These are phyloP conservation scores for Nemania bipapillata DNA, from an alignment of 2,329 filamentous ascomycete genomes.

Conservation along the genomic window DNA sequence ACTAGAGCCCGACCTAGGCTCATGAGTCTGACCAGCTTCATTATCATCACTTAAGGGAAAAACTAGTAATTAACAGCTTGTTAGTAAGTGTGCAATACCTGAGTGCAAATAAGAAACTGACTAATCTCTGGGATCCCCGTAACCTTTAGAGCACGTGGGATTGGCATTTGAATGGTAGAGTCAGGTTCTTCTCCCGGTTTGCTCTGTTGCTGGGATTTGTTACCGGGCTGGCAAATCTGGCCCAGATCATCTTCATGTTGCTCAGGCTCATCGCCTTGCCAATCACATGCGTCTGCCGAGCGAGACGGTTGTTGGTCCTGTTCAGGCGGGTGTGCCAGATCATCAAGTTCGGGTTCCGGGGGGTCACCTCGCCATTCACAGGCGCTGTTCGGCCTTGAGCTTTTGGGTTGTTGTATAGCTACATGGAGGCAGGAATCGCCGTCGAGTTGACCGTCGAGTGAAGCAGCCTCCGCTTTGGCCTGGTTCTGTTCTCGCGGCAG, in stretches of 20 bases:
- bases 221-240: constrained; percentile 2
- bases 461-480: constrained; percentile 31
- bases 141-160: constrained; percentile 2
- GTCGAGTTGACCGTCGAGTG: constrained; percentile 28
- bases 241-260: constrained; percentile 28
- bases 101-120: neutral
- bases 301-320: constrained; percentile 25
- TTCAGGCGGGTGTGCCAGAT: constrained; percentile 41
- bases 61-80: neutral
- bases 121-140: constrained; percentile 12
- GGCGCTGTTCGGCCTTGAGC: constrained; percentile 23
- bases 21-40: neutral
- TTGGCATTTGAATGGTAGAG: constrained; percentile 18
- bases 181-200: constrained; percentile 12
- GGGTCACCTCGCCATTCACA: constrained; percentile 47
- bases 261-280: constrained; percentile 36
- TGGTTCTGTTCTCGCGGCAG: constrained; percentile 31
- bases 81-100: neutral
- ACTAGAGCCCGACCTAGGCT: neutral
- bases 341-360: constrained; percentile 45
- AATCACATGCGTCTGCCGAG: constrained; percentile 28
- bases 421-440: constrained; percentile 15
- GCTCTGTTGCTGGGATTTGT: constrained; percentile 9
- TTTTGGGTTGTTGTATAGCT: neutral
- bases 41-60: neutral